These are phyloP conservation scores for Hippophae tibetana DNA, from an alignment of 306 rosid genomes.

Conservation along the genomic window DNA sequence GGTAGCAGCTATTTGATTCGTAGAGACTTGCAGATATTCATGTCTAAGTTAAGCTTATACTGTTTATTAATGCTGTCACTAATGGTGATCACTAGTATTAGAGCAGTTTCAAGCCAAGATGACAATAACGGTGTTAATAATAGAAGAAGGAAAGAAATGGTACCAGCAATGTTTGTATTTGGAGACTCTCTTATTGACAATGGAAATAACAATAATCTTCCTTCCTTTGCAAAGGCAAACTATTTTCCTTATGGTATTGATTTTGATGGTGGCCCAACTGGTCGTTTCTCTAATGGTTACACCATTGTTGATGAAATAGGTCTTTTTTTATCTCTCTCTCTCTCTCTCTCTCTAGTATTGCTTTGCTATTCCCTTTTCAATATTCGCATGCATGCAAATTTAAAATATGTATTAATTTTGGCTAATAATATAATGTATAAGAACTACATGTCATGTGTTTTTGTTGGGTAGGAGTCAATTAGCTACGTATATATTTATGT, in stretches of 20 bases:
- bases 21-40: too few relatives aligned
- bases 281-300: slow-evolving; percentile 87
- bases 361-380: too few relatives aligned
- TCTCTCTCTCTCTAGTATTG: not conserved
- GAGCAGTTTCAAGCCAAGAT: slow-evolving; percentile 29
- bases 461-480: too few relatives aligned
- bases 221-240: slow-evolving; percentile 88
- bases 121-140: slow-evolving; percentile 1
- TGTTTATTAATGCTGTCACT: not conserved
- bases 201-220: slow-evolving; percentile 81
- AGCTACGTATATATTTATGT: too few relatives aligned
- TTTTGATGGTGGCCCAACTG: slow-evolving; percentile 78
- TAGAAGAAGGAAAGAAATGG: slow-evolving; percentile 29
- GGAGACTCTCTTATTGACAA: slow-evolving; percentile 92
- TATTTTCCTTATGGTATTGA: slow-evolving; percentile 89
- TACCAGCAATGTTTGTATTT: slow-evolving; percentile 88
- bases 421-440: too few relatives aligned
- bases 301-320: slow-evolving; percentile 83
- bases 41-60: too few relatives aligned
- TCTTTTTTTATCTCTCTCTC: not conserved
- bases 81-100: not conserved
- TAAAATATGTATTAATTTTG: too few relatives aligned
- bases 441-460: too few relatives aligned
- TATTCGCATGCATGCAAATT: too few relatives aligned
- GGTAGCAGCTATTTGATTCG: too few relatives aligned